Conservation (phyloP, 495 filamentous ascomycete genomes). For the Darksidea phi region DNA sequence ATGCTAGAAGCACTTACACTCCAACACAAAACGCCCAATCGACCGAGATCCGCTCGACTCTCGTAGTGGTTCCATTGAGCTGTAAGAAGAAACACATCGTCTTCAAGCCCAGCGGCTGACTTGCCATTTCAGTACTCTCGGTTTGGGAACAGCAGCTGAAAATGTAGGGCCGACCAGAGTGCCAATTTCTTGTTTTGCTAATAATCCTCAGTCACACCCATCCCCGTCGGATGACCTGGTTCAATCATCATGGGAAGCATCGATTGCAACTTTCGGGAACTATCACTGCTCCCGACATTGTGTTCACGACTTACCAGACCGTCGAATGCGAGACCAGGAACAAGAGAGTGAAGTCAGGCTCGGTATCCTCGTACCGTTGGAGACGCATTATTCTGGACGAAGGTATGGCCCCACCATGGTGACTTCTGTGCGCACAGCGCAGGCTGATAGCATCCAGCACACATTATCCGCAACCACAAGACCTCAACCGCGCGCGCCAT, state of each 20-base stretch:
- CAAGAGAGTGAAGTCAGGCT: slow-evolving; percentile 6
- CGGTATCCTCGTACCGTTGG: slow-evolving; percentile 43
- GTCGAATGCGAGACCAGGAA: slow-evolving; percentile 42
- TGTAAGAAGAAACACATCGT: slow-evolving; percentile 28
- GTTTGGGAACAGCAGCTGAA: slow-evolving; percentile 8
- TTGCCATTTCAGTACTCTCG: not conserved
- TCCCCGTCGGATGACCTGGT: slow-evolving; percentile 33
- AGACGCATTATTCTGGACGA: slow-evolving; percentile 50
- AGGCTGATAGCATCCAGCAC: slow-evolving; percentile 38
- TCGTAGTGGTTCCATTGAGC: slow-evolving; percentile 45
- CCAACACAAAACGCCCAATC: not conserved
- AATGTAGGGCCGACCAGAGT: not conserved
- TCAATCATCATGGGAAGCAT: slow-evolving; percentile 40
- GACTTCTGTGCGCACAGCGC: not conserved
- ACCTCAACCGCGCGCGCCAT: slow-evolving; percentile 42
- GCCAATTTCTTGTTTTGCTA: not conserved
- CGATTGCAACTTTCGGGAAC: slow-evolving; percentile 22
- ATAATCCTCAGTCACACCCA: slow-evolving; percentile 33
- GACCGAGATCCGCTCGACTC: slow-evolving; percentile 22
- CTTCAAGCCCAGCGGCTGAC: not conserved
- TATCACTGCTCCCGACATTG: slow-evolving; percentile 31
- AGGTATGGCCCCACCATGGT: slow-evolving; percentile 38
- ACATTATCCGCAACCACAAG: slow-evolving; percentile 46
- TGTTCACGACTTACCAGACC: slow-evolving; percentile 48
- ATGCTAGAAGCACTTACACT: not conserved